Conservation (phyloP, 2,329 filamentous ascomycete genomes). For the Cadophora luteo-olivacea region DNA sequence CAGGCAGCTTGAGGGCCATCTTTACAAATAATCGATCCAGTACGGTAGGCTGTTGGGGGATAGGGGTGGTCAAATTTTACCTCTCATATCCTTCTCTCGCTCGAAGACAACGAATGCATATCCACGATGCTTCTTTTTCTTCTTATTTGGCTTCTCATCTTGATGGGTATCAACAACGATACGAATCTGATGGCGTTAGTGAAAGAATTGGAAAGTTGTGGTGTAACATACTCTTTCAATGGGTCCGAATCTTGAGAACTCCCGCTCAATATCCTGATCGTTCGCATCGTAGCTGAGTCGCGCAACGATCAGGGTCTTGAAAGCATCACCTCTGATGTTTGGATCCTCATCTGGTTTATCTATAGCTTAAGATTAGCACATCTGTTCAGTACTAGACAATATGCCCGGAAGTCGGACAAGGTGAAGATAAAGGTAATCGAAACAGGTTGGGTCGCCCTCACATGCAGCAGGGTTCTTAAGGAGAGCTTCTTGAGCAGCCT, state of each 20-base stretch:
- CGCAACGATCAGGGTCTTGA: slow-evolving; percentile 92
- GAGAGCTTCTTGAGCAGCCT: slow-evolving; percentile 65
- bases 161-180: slow-evolving; percentile 81
- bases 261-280: slow-evolving; percentile 87
- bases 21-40: slow-evolving; percentile 49
- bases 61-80: slow-evolving; percentile 66
- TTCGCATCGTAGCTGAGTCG: slow-evolving; percentile 89
- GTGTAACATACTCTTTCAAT: slow-evolving; percentile 79
- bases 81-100: slow-evolving; percentile 98
- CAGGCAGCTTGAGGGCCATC: slow-evolving; percentile 48
- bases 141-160: slow-evolving; percentile 73
- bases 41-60: slow-evolving; percentile 44
- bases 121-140: slow-evolving; percentile 82
- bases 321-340: slow-evolving; percentile 90
- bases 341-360: slow-evolving; percentile 85
- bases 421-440: slow-evolving; percentile 38
- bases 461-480: slow-evolving; percentile 43
- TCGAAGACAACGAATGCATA: slow-evolving; percentile 98
- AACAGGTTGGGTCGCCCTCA: slow-evolving; percentile 42
- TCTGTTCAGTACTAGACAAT: slow-evolving; percentile 20
- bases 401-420: slow-evolving; percentile 35
- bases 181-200: slow-evolving; percentile 68
- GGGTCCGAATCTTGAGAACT: slow-evolving; percentile 91
- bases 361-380: slow-evolving; percentile 48
- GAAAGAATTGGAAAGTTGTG: not conserved